A percentile compares a stretch with the other conserved stretches of the same genome.
Evolutionary conservation across 139 green algal genomes (phyloP).

Genomic region (Micractinium conductrix): DNA sequence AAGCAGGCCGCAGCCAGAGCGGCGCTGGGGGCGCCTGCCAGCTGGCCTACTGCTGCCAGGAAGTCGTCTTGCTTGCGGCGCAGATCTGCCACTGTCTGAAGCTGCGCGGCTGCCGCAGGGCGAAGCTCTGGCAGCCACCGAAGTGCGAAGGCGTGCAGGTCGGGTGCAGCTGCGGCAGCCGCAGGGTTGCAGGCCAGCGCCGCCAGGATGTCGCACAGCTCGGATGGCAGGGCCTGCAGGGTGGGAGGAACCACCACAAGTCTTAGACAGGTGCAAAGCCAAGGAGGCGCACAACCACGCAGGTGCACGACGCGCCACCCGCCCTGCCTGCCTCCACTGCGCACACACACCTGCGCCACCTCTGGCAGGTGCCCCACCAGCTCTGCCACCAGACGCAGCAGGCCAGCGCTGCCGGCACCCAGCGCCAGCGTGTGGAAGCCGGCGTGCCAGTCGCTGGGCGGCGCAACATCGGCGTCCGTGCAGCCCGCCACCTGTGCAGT

Average conservation of each 20-base stretch:
- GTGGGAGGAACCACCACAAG: neutral
- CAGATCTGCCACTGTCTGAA: neutral
- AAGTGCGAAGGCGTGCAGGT: neutral
- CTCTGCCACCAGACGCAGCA: neutral
- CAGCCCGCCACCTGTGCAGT: neutral
- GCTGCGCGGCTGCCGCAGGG: neutral
- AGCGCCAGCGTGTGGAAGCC: neutral
- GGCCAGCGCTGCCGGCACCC: neutral
- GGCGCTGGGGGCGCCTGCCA: neutral
- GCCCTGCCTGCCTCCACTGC: neutral
- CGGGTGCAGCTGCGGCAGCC: neutral
- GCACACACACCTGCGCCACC: neutral
- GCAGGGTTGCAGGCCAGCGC: slow-evolving; percentile 5
- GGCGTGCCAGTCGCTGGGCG: neutral
- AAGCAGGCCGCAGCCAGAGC: slow-evolving; percentile 4
- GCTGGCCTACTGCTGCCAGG: neutral
- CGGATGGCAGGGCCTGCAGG: neutral
- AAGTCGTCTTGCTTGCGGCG: neutral
- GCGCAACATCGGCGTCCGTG: neutral
- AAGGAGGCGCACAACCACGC: too few species aligned
- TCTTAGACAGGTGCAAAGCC: neutral
- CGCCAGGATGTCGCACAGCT: neutral
- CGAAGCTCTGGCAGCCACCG: neutral
- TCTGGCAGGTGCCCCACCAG: neutral
- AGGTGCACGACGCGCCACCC: too few species aligned